Evolutionary conservation across 257 asterid genomes (phyloP), one percentile per base, ranked within the genome.

Genomic region (Parsonsia alboflavescens): DNA sequence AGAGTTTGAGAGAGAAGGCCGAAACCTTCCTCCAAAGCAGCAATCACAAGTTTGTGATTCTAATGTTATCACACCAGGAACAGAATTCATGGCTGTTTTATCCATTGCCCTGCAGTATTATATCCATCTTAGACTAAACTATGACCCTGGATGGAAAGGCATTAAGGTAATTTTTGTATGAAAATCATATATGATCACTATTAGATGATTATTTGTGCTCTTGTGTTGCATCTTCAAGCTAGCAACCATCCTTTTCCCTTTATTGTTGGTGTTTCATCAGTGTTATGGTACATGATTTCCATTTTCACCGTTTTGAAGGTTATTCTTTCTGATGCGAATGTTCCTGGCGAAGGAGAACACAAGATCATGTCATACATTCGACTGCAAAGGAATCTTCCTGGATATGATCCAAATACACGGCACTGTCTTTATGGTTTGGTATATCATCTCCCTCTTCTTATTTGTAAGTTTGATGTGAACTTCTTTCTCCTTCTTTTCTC

Each of bases 271-370:
- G 49, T 61, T 21, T 61, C 17, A 39, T 12, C 26, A 42, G n/a
- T 24, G 6, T 48, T 21, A 33, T 61, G 22, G 26, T 53, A 50
- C 7, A 6, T 61, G 58, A 33, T 75, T 73, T 39, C 62, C 74
- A 56, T 76, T 73, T 75, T 75, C 53, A 68, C 74, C 77, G 62
- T 76, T 65, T 73, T 88, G 90, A 76, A 93, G 98, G 96, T 93
- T 77, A 85, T 93, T 63, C 97, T 93, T 73, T 93, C 98, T 73
- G 98, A 93, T 85, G 96, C 98, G 61, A 93, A 93, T 84, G 93
- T 89, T 87, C 97, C 98, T 77, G 98, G 98, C 75, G 98, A 93
- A 82, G 98, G 98, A 87, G 98, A 93, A 76, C 98, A 93, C 88
- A 93, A 93, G 77, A 86, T 91, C 78, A 93, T 93, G 97, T 93